Conservation (phyloP, 192 early-diverging fungal genomes). For the Geranomyces variabilis region DNA sequence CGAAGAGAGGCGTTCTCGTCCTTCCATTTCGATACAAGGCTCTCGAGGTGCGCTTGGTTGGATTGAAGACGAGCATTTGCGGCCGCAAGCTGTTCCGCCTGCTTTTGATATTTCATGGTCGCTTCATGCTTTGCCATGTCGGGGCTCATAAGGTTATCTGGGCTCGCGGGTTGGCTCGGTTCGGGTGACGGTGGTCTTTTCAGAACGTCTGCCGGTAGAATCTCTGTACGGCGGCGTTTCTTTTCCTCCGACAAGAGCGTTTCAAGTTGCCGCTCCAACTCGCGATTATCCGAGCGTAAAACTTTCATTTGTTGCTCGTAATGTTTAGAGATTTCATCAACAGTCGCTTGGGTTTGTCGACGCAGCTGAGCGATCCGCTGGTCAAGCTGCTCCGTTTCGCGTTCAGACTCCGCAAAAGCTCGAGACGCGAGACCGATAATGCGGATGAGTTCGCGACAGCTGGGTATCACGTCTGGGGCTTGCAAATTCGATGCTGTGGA, state of each 20-base stretch:
- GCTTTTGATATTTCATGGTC: not conserved
- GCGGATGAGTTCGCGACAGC: constrained; percentile 13
- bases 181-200: not conserved
- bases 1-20: not conserved
- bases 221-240: not conserved
- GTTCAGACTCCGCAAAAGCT: not conserved
- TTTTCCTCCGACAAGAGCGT: not conserved
- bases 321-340: constrained; percentile 10
- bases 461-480: not conserved
- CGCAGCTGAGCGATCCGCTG: constrained; percentile 15
- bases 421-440: constrained; percentile 1
- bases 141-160: not conserved
- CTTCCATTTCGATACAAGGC: not conserved
- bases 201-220: not conserved
- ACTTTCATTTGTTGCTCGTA: constrained; percentile 16
- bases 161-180: not conserved
- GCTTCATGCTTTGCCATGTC: not conserved
- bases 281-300: constrained; percentile 13
- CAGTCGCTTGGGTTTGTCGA: constrained; percentile 20
- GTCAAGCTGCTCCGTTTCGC: constrained; percentile 1
- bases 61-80: constrained; percentile 8
- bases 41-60: constrained; percentile 22
- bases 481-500: not conserved
- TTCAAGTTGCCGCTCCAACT: constrained; percentile 23
- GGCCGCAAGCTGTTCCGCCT: constrained; percentile 15